Conservation (phyloP, 768 basidiomycete genomes). For the Rhodotorula sphaerocarpa region DNA sequence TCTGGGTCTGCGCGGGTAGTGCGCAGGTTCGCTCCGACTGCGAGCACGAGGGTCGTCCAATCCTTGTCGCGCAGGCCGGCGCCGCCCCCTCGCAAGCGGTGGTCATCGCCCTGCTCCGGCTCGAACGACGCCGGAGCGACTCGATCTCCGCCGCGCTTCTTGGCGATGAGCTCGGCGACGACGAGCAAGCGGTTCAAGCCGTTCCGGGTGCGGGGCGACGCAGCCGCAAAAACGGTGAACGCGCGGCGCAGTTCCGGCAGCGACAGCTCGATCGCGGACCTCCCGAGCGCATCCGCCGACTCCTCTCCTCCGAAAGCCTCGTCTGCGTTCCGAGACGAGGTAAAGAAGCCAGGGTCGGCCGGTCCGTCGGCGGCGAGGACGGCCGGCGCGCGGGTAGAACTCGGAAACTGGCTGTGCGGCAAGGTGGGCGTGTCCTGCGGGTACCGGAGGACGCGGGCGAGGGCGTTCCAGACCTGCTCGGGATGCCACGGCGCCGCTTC, state of each 20-base stretch:
- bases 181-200: slow-evolving; percentile 27
- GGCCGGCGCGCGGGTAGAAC: background rate
- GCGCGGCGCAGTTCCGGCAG: slow-evolving; percentile 9
- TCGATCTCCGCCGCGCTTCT: background rate
- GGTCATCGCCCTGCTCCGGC: slow-evolving; percentile 25
- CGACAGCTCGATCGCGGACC: slow-evolving; percentile 10
- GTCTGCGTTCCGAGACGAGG: background rate
- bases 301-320: too few species aligned
- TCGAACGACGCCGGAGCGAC: background rate
- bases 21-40: slow-evolving; percentile 13
- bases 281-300: background rate
- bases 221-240: slow-evolving; percentile 17
- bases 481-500: background rate
- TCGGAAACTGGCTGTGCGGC: slow-evolving; percentile 4
- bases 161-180: slow-evolving; percentile 28
- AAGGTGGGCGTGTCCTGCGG: slow-evolving; percentile 2
- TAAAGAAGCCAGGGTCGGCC: slow-evolving; percentile 3
- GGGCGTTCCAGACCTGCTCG: background rate
- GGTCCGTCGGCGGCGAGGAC: background rate
- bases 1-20: slow-evolving; percentile 8
- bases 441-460: slow-evolving; percentile 17
- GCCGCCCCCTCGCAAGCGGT: slow-evolving; percentile 37
- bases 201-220: slow-evolving; percentile 11
- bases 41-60: slow-evolving; percentile 21
- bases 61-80: slow-evolving; percentile 34